phyloP scores from a whole-genome alignment of 2,329 filamentous ascomycete species.

The Trichoderma asperellum region DNA sequence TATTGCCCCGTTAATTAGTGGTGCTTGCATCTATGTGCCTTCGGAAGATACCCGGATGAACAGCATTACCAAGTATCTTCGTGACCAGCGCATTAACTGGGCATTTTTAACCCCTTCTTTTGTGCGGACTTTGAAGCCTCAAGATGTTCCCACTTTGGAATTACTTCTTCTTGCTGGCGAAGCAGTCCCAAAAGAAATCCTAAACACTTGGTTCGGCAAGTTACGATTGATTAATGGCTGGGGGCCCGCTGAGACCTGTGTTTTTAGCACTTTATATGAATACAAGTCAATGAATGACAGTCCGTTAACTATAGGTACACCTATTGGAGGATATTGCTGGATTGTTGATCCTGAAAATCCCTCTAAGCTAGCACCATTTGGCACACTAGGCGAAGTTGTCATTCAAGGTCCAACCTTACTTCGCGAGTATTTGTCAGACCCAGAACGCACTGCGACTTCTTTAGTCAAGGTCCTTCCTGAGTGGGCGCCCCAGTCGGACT shows the following conservation, averaged over 20 bases:
- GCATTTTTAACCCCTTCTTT: slow-evolving; percentile 17
- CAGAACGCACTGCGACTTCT: slow-evolving; percentile 15
- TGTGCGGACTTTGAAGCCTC: background rate
- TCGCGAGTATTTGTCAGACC: slow-evolving; percentile 20
- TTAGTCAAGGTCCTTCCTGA: background rate
- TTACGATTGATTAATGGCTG: slow-evolving; percentile 9
- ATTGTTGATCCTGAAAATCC: slow-evolving; percentile 21
- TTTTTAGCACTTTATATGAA: slow-evolving; percentile 7
- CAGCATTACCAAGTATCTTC: background rate
- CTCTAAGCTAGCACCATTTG: slow-evolving; percentile 10
- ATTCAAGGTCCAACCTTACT: slow-evolving; percentile 17
- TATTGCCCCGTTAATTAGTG: background rate
- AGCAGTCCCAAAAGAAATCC: slow-evolving; percentile 8
- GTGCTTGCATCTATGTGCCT: slow-evolving; percentile 8
- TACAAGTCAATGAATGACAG: background rate
- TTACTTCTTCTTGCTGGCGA: slow-evolving; percentile 13
- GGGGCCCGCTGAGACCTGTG: slow-evolving; percentile 24
- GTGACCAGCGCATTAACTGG: background rate
- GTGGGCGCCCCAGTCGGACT: background rate
- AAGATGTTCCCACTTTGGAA: slow-evolving; percentile 5
- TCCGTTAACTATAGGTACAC: slow-evolving; percentile 11
- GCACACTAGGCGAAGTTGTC: slow-evolving; percentile 17
- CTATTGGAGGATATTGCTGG: slow-evolving; percentile 22
- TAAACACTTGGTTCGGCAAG: slow-evolving; percentile 18
- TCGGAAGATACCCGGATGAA: slow-evolving; percentile 21